Conservation (phyloP, 805 yeast genomes). For the Kodamaea lidongshanica region DNA sequence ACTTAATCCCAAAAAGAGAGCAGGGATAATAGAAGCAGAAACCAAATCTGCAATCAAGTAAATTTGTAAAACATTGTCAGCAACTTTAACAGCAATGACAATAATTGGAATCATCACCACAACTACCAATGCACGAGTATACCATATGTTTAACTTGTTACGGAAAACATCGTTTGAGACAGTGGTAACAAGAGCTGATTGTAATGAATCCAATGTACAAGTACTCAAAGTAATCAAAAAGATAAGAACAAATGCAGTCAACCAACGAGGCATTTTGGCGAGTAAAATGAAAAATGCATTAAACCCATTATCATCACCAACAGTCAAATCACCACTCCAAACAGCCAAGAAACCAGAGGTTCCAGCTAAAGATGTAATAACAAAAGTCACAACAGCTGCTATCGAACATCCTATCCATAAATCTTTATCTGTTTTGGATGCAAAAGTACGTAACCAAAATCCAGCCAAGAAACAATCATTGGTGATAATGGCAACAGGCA, state of each 20-base stretch:
- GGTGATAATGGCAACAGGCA: slow-evolving; percentile 80
- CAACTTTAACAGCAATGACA: slow-evolving; percentile 75
- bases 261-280: slow-evolving; percentile 75
- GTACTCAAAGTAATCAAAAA: slow-evolving; percentile 72
- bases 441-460: slow-evolving; percentile 92
- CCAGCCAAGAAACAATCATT: slow-evolving; percentile 89
- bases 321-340: slow-evolving; percentile 70
- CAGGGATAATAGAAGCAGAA: slow-evolving; percentile 81
- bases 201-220: slow-evolving; percentile 84
- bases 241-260: slow-evolving; percentile 74
- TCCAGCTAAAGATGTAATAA: slow-evolving; percentile 68
- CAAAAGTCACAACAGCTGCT: slow-evolving; percentile 62
- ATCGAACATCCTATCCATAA: slow-evolving; percentile 67
- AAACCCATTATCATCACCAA: slow-evolving; percentile 50
- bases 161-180: slow-evolving; percentile 87
- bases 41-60: slow-evolving; percentile 87
- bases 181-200: slow-evolving; percentile 82
- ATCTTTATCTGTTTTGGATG: slow-evolving; percentile 72
- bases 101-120: slow-evolving; percentile 80
- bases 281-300: slow-evolving; percentile 70
- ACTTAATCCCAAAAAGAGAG: slow-evolving; percentile 72
- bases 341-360: slow-evolving; percentile 82
- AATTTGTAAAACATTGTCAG: slow-evolving; percentile 77
- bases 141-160: slow-evolving; percentile 63
- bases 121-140: slow-evolving; percentile 64